Base-by-base conservation (phyloP, 805 yeast genomes). In the Cyberlindnera petersonii region DNA sequence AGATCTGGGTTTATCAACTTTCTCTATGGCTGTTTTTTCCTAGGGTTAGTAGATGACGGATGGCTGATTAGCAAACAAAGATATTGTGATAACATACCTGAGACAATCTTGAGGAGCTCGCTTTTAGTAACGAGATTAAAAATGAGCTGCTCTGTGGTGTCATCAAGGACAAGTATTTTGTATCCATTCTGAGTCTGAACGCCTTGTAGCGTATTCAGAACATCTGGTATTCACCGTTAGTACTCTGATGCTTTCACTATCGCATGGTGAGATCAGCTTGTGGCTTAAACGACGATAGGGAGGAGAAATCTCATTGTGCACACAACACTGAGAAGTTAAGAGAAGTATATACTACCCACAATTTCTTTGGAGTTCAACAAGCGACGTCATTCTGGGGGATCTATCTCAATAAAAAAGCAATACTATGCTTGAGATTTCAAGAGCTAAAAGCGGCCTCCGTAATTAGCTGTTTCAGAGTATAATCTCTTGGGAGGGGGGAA, bases 1-100 rank as follows among this genome's bases (percentile, higher is more conserved):
- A 30, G 74, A 73, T 47, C 95, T 70, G 29, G 64, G 66, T 19
- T 73, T 67, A 48, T 83, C 91, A 15, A 86, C 66, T 44, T 66
- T 61, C 52, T 81, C 88, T 14, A 85, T 69, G 11, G 86, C 79
- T 43, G 82, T 73, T 3, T 11, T 3, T 10, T 2, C 26, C 3
- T 19, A 33, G 29, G 33, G 34, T 35, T 34, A 16, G 8, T 28
- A 5, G 9, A 14, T 5, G 16, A 5, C 8, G 18, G 13, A 13
- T 11, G n/a, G 21, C 6, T 13, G 31, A 16, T 6, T 6, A 8
- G 21, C 21, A 14, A 14, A 4, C 6, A 4, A 7, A 6, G 28
- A 6, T 6, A 9, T 14, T 15, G 19, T 9, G 7, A 33, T n/a
- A n/a, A 28, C 44, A 21, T 33, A 41, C 44, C 41, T 24, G 44